Evolutionary conservation across 192 early-diverging fungal species (phyloP), one percentile per base, ranked within the genome.

Genomic region (Chytriomyces confervae): DNA sequence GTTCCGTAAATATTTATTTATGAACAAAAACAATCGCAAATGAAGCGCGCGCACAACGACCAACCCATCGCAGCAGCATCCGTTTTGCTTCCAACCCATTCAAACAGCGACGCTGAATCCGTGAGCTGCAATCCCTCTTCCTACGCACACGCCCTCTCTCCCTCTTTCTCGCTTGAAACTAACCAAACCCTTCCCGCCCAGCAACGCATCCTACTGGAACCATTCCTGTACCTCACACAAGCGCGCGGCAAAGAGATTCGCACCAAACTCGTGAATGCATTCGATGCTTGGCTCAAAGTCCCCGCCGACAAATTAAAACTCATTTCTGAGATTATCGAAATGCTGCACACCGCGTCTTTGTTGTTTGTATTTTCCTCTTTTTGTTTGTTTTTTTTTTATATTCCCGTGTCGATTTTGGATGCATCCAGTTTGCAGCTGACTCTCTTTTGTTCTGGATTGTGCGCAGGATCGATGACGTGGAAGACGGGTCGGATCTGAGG

Each of bases 221-320:
- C 97, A 0, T 99, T 89, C 84, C 82, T 89, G 45, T 99, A 99
- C 72, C 91, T 99, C 27, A 80, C 82, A 46, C 81, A 91, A 46
- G 84, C 95, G 44, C 95, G 95, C 0, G 98, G 98, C 18, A 99
- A 98, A 81, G 94, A 96, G 64, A 91, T 99, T 68, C 91, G 98
- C 62, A 89, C 94, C 9, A 91, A 95, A 64, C 87, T 99, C 51
- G 93, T 99, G 43, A 85, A 93, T 10, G 96, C 97, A 0, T 99
- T 99, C 79, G 90, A 97, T 72, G 48, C 83, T 64, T 99, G 97
- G 96, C 85, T 98, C 13, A 80, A 91, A 13, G 91, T 98, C 0
- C 92, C 94, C 20, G 47, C 80, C 5, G 83, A 84, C 23, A 89
- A 92, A 60, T 82, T 98, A 43, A 70, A 80, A 2, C 72, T 88